Evolutionary conservation across 148 eudicot genomes (phyloP).

Genomic region (Selenicereus undatus): DNA sequence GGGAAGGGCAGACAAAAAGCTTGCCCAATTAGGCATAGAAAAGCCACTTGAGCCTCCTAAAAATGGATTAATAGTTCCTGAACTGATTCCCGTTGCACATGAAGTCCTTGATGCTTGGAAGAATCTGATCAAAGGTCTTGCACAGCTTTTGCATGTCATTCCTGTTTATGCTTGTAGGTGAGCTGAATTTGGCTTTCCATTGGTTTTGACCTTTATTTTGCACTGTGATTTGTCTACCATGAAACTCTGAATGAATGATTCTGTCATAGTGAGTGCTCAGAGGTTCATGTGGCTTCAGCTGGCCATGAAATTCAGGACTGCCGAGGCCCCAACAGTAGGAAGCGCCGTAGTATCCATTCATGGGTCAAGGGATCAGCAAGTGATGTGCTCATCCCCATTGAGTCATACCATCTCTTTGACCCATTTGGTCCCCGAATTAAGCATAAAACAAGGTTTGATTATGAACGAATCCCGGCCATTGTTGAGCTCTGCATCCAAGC

Average conservation of each 20-base stretch:
- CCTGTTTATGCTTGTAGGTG: constrained; percentile 95
- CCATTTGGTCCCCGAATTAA: constrained; percentile 83
- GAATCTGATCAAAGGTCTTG: constrained; percentile 68
- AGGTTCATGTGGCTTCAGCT: constrained; percentile 57
- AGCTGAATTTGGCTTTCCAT: constrained; percentile 6
- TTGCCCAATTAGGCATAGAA: constrained; percentile 75
- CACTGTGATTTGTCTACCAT: not conserved
- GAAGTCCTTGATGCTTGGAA: constrained; percentile 86
- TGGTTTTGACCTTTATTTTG: not conserved
- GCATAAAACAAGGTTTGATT: constrained; percentile 80
- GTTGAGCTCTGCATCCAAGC: constrained; percentile 99
- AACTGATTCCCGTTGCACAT: constrained; percentile 78
- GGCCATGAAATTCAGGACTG: constrained; percentile 79
- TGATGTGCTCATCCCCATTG: constrained; percentile 79
- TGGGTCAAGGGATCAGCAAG: constrained; percentile 90
- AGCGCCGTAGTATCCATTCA: constrained; percentile 66
- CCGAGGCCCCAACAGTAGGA: constrained; percentile 49
- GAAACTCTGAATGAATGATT: not conserved
- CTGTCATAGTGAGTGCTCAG: constrained; percentile 73
- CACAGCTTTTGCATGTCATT: constrained; percentile 78
- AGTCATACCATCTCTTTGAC: constrained; percentile 86
- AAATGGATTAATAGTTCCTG: constrained; percentile 79
- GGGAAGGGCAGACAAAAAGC: constrained; percentile 76
- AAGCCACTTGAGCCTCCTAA: constrained; percentile 83
- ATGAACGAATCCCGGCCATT: constrained; percentile 89